Conservation (phyloP, 192 early-diverging fungal species). For the Coemansia sp. region DNA sequence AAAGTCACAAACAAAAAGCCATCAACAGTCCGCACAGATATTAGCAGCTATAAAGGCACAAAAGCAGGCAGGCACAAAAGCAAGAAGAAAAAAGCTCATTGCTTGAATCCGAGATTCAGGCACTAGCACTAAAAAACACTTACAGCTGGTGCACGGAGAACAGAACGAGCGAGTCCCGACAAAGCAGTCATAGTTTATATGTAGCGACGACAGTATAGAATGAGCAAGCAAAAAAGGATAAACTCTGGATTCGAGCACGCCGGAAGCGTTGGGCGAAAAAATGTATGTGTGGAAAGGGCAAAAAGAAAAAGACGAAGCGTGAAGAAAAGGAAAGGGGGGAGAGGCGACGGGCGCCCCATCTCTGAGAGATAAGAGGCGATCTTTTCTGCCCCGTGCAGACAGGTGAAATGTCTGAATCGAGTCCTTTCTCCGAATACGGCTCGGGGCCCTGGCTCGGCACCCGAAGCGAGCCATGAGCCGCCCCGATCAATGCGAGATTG, state of each 20-base stretch:
- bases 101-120: background rate
- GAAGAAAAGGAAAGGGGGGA: background rate
- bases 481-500: background rate
- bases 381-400: background rate
- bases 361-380: background rate
- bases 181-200: conserved; percentile 15
- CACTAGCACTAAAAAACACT: conserved; percentile 8
- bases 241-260: conserved; percentile 1
- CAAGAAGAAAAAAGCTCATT: background rate
- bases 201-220: background rate
- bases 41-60: conserved; percentile 1
- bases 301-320: background rate
- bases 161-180: conserved; percentile 13
- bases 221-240: background rate
- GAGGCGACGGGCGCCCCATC: background rate
- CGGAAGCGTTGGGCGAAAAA: background rate
- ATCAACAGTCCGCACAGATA: background rate
- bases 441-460: conserved; percentile 5
- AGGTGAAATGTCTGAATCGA: background rate
- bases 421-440: background rate
- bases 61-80: background rate
- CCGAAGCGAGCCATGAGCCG: background rate
- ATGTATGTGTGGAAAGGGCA: background rate
- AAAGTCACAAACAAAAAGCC: conserved; percentile 2
- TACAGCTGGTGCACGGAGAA: conserved; percentile 28